These are phyloP conservation scores for Calocybe indica DNA, from an alignment of 768 basidiomycete species.

Conservation along the genomic window DNA sequence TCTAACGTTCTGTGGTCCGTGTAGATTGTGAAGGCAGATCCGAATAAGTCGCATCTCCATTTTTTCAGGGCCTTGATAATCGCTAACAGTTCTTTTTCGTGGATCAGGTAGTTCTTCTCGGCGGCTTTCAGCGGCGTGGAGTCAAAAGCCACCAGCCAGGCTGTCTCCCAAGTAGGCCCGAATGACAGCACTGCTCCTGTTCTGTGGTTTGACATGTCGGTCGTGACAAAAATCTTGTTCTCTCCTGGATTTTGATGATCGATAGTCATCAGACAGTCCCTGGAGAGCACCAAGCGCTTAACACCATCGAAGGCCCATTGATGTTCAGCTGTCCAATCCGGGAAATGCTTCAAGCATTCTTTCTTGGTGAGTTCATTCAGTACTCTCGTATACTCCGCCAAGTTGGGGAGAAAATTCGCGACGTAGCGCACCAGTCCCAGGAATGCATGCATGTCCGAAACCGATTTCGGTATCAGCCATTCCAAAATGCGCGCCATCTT, in stretches of 20 bases:
- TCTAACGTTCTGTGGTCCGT: slow-evolving; percentile 8
- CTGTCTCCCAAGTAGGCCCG: slow-evolving; percentile 92
- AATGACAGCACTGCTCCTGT: slow-evolving; percentile 57
- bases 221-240: slow-evolving; percentile 5
- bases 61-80: slow-evolving; percentile 6
- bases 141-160: slow-evolving; percentile 20
- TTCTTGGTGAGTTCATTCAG: slow-evolving; percentile 8
- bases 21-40: slow-evolving; percentile 4
- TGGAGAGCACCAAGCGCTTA: slow-evolving; percentile 12
- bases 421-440: slow-evolving; percentile 26
- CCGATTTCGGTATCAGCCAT: slow-evolving; percentile 15
- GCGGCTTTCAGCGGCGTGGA: slow-evolving; percentile 15
- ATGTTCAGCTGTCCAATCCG: slow-evolving; percentile 4
- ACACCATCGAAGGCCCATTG: slow-evolving; percentile 18
- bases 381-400: slow-evolving; percentile 18
- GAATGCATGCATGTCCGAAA: slow-evolving; percentile 20
- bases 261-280: background rate
- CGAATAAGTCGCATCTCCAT: slow-evolving; percentile 4
- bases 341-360: no score
- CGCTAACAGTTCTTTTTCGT: slow-evolving; percentile 15
- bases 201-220: slow-evolving; percentile 11
- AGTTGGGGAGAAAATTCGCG: slow-evolving; percentile 11
- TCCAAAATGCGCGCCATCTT: slow-evolving; percentile 24
- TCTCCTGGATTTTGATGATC: background rate
- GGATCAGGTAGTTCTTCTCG: slow-evolving; percentile 21